Conservation (phyloP, 2,329 filamentous ascomycete species). For the Ascochyta clinopodiicola region DNA sequence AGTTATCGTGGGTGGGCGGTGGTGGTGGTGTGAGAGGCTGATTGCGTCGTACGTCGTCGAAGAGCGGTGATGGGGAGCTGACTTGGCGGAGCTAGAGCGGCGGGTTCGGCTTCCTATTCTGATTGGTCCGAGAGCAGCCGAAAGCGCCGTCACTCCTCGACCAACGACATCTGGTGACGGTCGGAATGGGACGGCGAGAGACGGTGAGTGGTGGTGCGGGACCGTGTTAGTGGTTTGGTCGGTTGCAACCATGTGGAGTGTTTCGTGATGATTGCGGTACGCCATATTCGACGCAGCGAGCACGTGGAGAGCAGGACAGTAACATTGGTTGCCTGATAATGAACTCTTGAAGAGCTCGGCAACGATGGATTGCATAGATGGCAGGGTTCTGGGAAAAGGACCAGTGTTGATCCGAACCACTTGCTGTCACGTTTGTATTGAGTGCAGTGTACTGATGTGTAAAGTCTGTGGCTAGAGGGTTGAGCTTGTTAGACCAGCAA, state of each 20-base stretch:
- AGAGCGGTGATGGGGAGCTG: slow-evolving; percentile 36
- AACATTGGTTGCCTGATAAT: slow-evolving; percentile 29
- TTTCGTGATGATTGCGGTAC: slow-evolving; percentile 9
- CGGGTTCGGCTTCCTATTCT: slow-evolving; percentile 27
- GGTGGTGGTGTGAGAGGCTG: slow-evolving; percentile 34
- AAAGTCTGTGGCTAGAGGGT: slow-evolving; percentile 23
- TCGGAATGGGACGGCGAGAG: slow-evolving; percentile 34
- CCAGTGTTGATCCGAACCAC: slow-evolving; percentile 31
- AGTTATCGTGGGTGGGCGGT: slow-evolving; percentile 14
- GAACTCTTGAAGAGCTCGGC: slow-evolving; percentile 29
- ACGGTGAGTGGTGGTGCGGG: slow-evolving; percentile 33
- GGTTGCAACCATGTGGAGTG: slow-evolving; percentile 9
- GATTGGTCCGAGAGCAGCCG: slow-evolving; percentile 34
- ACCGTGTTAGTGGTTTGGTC: slow-evolving; percentile 21
- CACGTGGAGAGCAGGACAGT: slow-evolving; percentile 25
- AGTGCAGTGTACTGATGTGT: slow-evolving; percentile 7
- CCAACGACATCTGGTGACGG: slow-evolving; percentile 38
- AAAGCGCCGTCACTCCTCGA: slow-evolving; percentile 18
- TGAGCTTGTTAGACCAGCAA: slow-evolving; percentile 26
- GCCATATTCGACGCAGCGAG: slow-evolving; percentile 24
- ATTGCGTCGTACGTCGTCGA: slow-evolving; percentile 22
- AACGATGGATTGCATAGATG: slow-evolving; percentile 28
- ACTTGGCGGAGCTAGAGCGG: slow-evolving; percentile 20
- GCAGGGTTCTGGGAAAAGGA: slow-evolving; percentile 30
- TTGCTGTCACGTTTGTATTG: slow-evolving; percentile 28